Percentiles rank a stretch among this genome's conserved stretches.
Conservation (phyloP, 257 asterid species). For the Primulina huaijiensis region DNA sequence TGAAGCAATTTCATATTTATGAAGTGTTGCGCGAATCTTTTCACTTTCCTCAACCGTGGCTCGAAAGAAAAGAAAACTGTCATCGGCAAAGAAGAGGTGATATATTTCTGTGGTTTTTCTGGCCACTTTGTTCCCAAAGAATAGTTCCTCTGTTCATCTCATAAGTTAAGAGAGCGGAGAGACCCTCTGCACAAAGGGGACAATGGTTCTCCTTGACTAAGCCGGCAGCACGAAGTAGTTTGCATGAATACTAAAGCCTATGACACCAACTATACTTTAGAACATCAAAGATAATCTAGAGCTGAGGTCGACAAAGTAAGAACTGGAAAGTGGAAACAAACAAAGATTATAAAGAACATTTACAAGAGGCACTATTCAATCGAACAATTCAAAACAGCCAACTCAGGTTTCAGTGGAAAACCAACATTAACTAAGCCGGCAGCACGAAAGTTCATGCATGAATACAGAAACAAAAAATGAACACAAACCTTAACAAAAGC, state of each 20-base stretch:
- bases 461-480: background rate
- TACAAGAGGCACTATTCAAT: background rate
- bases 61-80: no score
- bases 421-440: background rate
- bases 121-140: no score
- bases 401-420: background rate
- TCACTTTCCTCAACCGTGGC: no score
- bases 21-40: no score
- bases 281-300: background rate
- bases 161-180: no score
- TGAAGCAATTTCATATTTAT: no score
- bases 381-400: constrained; percentile 7
- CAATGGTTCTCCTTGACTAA: no score
- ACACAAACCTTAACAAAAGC: constrained; percentile 57
- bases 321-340: background rate
- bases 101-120: no score
- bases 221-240: no score
- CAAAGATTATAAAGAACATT: background rate
- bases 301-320: background rate
- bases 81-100: no score
- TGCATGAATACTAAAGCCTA: background rate
- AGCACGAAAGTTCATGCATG: background rate
- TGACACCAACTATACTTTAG: background rate
- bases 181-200: no score
- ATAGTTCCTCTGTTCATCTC: no score